phyloP scores from a whole-genome alignment of 768 basidiomycete genomes.

The Naematelia aurantialba region DNA sequence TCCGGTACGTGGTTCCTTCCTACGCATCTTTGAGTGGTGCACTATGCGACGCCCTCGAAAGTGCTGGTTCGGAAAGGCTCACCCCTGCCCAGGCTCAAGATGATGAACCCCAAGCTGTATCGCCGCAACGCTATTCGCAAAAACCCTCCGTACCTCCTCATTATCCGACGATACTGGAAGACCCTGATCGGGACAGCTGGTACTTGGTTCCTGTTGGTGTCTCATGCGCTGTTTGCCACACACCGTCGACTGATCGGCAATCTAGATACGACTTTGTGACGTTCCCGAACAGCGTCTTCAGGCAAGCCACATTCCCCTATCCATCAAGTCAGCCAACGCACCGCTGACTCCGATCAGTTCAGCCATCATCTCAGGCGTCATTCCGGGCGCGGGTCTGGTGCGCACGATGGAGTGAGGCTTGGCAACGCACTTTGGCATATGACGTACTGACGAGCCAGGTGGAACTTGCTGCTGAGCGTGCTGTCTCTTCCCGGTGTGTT shows the following conservation, averaged over 20 bases:
- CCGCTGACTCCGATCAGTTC: slow-evolving; percentile 25
- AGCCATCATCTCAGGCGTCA: slow-evolving; percentile 65
- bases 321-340: background rate
- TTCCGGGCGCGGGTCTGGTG: slow-evolving; percentile 55
- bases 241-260: background rate
- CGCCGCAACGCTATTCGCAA: slow-evolving; percentile 64
- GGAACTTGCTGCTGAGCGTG: slow-evolving; percentile 22
- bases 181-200: slow-evolving; percentile 68
- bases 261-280: slow-evolving; percentile 66
- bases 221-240: background rate
- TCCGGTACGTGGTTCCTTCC: slow-evolving; percentile 15
- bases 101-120: slow-evolving; percentile 67
- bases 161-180: slow-evolving; percentile 65
- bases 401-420: slow-evolving; percentile 54
- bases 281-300: slow-evolving; percentile 69
- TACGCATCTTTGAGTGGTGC: background rate
- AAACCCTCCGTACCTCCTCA: slow-evolving; percentile 55
- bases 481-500: slow-evolving; percentile 57
- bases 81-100: slow-evolving; percentile 66
- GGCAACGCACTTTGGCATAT: background rate
- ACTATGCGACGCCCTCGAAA: too few relatives aligned
- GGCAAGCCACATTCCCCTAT: background rate
- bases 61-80: too few relatives aligned
- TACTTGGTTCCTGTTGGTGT: slow-evolving; percentile 56
- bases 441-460: slow-evolving; percentile 11